These are phyloP conservation scores for Colletotrichum melonis DNA, from an alignment of 2,329 filamentous ascomycete genomes.

Conservation along the genomic window DNA sequence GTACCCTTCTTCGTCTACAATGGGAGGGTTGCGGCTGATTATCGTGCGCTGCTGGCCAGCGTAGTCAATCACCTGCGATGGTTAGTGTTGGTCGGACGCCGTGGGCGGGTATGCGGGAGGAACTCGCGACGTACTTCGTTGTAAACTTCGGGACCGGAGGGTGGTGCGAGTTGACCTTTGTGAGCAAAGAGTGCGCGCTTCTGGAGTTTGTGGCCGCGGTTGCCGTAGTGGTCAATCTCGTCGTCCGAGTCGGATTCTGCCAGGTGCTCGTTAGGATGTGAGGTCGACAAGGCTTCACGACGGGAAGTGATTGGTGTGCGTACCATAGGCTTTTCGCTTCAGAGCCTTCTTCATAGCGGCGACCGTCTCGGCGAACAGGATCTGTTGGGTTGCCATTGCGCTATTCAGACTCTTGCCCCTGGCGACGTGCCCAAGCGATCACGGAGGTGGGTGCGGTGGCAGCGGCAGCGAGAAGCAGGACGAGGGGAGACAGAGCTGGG, in stretches of 20 bases:
- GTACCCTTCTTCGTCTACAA: constrained; percentile 83
- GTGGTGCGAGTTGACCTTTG: constrained; percentile 75
- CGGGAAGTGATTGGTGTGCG: constrained; percentile 23
- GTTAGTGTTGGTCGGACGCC: constrained; percentile 7
- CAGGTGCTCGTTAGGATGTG: constrained; percentile 24
- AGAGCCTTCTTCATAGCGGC: constrained; percentile 75
- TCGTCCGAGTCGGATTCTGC: constrained; percentile 84
- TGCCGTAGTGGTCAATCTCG: constrained; percentile 75
- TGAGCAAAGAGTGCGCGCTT: constrained; percentile 78
- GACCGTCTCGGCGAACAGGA: constrained; percentile 74
- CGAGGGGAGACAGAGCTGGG: not conserved
- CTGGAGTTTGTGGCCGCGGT: constrained; percentile 84
- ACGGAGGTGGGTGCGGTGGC: constrained; percentile 6
- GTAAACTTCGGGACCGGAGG: constrained; percentile 75
- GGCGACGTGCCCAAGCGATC: constrained; percentile 26
- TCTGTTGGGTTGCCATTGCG: constrained; percentile 64
- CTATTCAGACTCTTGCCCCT: constrained; percentile 13
- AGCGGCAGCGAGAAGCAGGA: constrained; percentile 9
- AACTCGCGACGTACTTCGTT: constrained; percentile 68
- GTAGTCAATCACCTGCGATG: constrained; percentile 74
- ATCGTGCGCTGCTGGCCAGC: constrained; percentile 79
- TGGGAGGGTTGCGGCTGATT: constrained; percentile 77
- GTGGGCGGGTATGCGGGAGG: not conserved
- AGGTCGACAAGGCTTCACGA: not conserved
- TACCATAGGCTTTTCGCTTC: constrained; percentile 73